Percentiles rank a stretch among this genome's conserved stretches.
Evolutionary conservation across 2,329 filamentous ascomycete species (phyloP).

Genomic region (Aspergillus tubingensis): DNA sequence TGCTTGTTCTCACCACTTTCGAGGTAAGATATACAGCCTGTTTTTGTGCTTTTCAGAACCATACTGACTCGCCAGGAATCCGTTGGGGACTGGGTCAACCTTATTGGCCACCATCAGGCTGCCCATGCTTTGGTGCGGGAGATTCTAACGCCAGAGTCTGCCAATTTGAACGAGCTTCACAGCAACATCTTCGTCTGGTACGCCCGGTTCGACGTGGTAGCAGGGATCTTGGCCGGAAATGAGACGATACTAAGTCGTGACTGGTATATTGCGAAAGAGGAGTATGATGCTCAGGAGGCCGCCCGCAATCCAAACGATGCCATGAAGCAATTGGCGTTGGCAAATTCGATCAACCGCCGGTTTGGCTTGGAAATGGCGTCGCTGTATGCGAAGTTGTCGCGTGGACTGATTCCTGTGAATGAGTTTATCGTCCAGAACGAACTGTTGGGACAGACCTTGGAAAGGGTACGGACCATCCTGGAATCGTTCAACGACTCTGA

Average conservation of each 20-base stretch:
- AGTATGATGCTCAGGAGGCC: conserved; percentile 64
- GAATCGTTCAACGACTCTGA: conserved; percentile 64
- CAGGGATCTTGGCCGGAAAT: conserved; percentile 78
- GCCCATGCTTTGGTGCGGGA: conserved; percentile 78
- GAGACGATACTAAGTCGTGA: conserved; percentile 71
- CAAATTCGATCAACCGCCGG: conserved; percentile 66
- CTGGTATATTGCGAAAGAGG: conserved; percentile 71
- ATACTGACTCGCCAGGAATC: conserved; percentile 66
- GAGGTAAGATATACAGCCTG: conserved; percentile 62
- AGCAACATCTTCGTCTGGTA: conserved; percentile 86
- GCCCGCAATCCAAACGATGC: conserved; percentile 63
- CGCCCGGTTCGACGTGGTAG: conserved; percentile 80
- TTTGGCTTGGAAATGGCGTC: conserved; percentile 79
- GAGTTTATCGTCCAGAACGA: conserved; percentile 66
- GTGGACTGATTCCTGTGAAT: conserved; percentile 64
- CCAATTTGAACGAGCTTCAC: conserved; percentile 69
- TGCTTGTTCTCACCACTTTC: conserved; percentile 88
- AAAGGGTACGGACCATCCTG: conserved; percentile 52
- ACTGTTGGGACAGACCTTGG: conserved; percentile 49
- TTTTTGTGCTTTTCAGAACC: neutral
- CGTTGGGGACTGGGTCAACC: conserved; percentile 90
- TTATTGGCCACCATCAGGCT: conserved; percentile 89
- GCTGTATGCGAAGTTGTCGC: conserved; percentile 69
- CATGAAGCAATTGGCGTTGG: conserved; percentile 66
- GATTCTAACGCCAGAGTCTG: conserved; percentile 74